These are phyloP conservation scores for Amanita inopinata DNA, from an alignment of 768 basidiomycete species.

Conservation along the genomic window DNA sequence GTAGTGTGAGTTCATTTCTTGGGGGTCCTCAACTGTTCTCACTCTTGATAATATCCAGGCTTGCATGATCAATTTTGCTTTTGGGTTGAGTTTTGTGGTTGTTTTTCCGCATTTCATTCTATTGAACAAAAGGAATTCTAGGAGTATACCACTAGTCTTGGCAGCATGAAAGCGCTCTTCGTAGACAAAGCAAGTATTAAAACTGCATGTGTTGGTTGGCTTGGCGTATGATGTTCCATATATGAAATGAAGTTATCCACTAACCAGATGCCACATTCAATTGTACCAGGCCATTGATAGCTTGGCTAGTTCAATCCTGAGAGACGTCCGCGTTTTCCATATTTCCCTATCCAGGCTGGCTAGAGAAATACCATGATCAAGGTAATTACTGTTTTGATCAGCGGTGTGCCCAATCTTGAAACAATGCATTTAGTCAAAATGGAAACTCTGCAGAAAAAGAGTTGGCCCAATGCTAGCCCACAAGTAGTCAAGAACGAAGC, in stretches of 20 bases:
- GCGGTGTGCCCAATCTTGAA: neutral
- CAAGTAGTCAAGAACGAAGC: conserved; percentile 24
- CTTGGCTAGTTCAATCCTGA: conserved; percentile 28
- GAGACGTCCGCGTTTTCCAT: conserved; percentile 30
- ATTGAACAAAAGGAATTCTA: neutral
- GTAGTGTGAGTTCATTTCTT: neutral
- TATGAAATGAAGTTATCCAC: neutral
- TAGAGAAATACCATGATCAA: conserved; percentile 27
- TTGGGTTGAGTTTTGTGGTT: neutral
- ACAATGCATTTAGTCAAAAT: conserved; percentile 18
- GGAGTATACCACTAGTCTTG: neutral
- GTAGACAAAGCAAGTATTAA: conserved; percentile 3
- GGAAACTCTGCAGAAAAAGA: conserved; percentile 18
- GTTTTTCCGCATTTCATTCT: neutral
- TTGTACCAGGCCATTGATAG: conserved; percentile 18
- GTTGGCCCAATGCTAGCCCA: conserved; percentile 25
- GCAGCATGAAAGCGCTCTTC: neutral
- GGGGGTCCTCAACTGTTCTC: neutral
- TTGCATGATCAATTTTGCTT: neutral
- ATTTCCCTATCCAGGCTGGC: conserved; percentile 22
- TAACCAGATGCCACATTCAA: neutral
- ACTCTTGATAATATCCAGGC: neutral
- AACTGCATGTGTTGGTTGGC: conserved; percentile 11
- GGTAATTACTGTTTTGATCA: conserved; percentile 15
- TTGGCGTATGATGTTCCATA: neutral